Percentiles rank a stretch among this genome's conserved stretches.
phyloP scores from a whole-genome alignment of 441 rosid species.

The Populus hybrid region DNA sequence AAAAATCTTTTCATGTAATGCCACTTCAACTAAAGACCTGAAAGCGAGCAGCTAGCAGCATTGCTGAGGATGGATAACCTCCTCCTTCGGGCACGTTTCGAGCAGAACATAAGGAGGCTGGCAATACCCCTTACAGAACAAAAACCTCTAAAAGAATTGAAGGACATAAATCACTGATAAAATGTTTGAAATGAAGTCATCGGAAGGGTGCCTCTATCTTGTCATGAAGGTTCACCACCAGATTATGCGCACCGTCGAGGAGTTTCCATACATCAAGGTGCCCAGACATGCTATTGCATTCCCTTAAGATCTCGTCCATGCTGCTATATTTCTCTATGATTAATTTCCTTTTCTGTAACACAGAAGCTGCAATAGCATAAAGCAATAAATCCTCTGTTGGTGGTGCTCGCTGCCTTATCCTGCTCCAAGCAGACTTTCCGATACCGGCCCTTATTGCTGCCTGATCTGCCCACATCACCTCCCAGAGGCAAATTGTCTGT shows the following conservation, averaged over 20 bases:
- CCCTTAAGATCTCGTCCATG: background rate
- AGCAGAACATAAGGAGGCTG: background rate
- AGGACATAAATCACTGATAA: background rate
- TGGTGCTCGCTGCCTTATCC: background rate
- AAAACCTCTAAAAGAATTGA: background rate
- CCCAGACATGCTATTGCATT: background rate
- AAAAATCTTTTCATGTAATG: background rate
- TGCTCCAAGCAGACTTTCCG: background rate
- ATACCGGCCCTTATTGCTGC: background rate
- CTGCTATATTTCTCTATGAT: background rate
- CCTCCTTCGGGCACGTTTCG: background rate
- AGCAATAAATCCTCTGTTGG: background rate
- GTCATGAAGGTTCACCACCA: background rate
- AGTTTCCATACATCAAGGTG: background rate
- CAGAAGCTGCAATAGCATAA: background rate
- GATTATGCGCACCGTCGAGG: background rate
- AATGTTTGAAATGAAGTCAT: background rate
- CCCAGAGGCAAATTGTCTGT: background rate
- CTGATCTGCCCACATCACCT: background rate
- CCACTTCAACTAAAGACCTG: background rate
- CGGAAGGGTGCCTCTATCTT: background rate
- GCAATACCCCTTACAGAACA: background rate
- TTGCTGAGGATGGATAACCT: background rate
- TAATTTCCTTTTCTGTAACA: background rate
- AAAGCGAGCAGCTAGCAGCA: background rate